Percentiles rank a stretch among this genome's conserved stretches.
phyloP scores from a whole-genome alignment of 73 alveolate species.

The Symbiodinium pilosum region DNA sequence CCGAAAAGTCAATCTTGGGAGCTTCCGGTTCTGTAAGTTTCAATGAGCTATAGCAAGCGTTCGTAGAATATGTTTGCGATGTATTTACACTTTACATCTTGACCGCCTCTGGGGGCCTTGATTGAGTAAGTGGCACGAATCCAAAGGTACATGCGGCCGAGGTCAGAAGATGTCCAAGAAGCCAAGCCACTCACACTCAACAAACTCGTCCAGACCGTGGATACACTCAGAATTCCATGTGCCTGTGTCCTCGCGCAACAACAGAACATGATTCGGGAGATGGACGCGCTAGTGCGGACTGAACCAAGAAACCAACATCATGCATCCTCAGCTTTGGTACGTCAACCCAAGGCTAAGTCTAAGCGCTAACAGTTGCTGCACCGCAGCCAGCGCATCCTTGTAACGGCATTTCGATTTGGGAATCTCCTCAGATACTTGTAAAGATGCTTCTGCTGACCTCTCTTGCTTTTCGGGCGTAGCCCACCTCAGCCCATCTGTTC shows the following conservation, averaged over 20 bases:
- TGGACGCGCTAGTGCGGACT: too few species aligned
- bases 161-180: background rate
- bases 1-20: too few species aligned
- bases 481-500: too few species aligned
- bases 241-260: conserved; percentile 29
- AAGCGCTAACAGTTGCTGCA: too few species aligned
- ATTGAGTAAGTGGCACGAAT: background rate
- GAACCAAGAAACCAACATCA: too few species aligned
- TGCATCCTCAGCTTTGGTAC: too few species aligned
- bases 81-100: background rate
- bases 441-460: too few species aligned
- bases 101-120: too few species aligned
- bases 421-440: background rate
- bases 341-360: too few species aligned
- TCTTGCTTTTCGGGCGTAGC: too few species aligned
- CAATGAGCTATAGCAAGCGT: background rate
- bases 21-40: background rate
- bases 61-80: background rate
- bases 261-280: too few species aligned
- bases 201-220: conserved; percentile 56
- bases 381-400: background rate
- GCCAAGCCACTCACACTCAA: conserved; percentile 52
- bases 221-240: conserved; percentile 76
- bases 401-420: background rate
- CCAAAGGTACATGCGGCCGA: background rate